phyloP scores from a whole-genome alignment of 2,329 filamentous ascomycete genomes.

The Fusarium hainanense region DNA sequence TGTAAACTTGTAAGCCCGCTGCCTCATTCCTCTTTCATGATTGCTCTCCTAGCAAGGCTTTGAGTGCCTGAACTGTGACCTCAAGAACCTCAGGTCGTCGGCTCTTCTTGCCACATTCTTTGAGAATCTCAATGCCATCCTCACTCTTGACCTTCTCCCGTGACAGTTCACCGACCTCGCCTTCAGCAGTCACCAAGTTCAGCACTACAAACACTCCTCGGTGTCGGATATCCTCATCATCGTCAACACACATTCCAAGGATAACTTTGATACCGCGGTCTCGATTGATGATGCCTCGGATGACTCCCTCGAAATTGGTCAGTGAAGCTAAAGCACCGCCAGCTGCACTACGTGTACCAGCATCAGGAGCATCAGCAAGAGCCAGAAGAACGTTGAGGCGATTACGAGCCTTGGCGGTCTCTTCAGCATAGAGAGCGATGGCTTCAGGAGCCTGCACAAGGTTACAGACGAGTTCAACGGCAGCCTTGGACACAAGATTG shows the following conservation, averaged over 20 bases:
- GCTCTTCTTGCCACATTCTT: slow-evolving; percentile 75
- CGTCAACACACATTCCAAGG: slow-evolving; percentile 82
- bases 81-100: slow-evolving; percentile 76
- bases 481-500: slow-evolving; percentile 79
- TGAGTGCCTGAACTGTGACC: slow-evolving; percentile 77
- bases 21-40: slow-evolving; percentile 29
- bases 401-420: slow-evolving; percentile 73
- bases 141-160: slow-evolving; percentile 69
- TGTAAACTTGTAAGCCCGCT: slow-evolving; percentile 26
- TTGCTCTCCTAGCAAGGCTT: slow-evolving; percentile 66
- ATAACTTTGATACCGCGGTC: slow-evolving; percentile 80
- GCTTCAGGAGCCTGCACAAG: slow-evolving; percentile 77
- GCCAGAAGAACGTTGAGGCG: slow-evolving; percentile 87
- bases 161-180: slow-evolving; percentile 71
- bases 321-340: slow-evolving; percentile 89
- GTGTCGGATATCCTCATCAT: slow-evolving; percentile 74
- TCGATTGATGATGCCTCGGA: slow-evolving; percentile 75
- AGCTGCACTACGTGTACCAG: slow-evolving; percentile 81
- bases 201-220: slow-evolving; percentile 80
- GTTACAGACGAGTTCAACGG: slow-evolving; percentile 92
- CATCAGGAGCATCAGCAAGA: slow-evolving; percentile 86
- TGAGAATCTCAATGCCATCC: slow-evolving; percentile 75
- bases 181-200: slow-evolving; percentile 77
- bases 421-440: slow-evolving; percentile 75
- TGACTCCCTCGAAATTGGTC: slow-evolving; percentile 80